Conservation (phyloP, 805 yeast genomes). For the Ogataea wickerhamii region DNA sequence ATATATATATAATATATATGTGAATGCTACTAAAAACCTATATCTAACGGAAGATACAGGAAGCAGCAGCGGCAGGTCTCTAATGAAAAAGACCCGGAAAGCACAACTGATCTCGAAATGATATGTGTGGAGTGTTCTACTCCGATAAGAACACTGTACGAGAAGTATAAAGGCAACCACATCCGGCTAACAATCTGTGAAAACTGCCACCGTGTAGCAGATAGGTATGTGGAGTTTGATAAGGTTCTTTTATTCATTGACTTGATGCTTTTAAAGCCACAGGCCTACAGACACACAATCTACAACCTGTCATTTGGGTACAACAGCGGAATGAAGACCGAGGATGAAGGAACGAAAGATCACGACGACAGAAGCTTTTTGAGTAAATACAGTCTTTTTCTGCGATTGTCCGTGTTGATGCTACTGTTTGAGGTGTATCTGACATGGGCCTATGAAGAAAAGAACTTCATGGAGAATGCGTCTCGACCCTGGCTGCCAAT, state of each 20-base stretch:
- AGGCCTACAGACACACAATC: conserved; percentile 82
- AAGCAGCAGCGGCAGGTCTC: too few relatives aligned
- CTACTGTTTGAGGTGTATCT: conserved; percentile 84
- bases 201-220: conserved; percentile 71
- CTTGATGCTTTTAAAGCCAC: conserved; percentile 76
- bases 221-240: conserved; percentile 89
- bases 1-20: too few relatives aligned
- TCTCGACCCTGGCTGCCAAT: conserved; percentile 23
- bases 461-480: conserved; percentile 33
- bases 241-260: conserved; percentile 81
- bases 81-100: neutral
- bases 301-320: conserved; percentile 48
- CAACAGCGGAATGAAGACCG: conserved; percentile 23
- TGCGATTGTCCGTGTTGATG: conserved; percentile 58
- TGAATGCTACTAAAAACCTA: too few relatives aligned
- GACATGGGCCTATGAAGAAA: conserved; percentile 89
- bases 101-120: conserved; percentile 41
- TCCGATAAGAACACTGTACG: conserved; percentile 62
- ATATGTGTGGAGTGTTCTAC: conserved; percentile 86
- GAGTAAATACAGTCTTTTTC: conserved; percentile 14
- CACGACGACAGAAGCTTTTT: conserved; percentile 4
- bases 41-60: too few relatives aligned
- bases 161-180: conserved; percentile 70
- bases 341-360: conserved; percentile 2
- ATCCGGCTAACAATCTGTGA: conserved; percentile 77